Conservation (phyloP, 208 protist genomes). For the Zelonia costaricensis region DNA sequence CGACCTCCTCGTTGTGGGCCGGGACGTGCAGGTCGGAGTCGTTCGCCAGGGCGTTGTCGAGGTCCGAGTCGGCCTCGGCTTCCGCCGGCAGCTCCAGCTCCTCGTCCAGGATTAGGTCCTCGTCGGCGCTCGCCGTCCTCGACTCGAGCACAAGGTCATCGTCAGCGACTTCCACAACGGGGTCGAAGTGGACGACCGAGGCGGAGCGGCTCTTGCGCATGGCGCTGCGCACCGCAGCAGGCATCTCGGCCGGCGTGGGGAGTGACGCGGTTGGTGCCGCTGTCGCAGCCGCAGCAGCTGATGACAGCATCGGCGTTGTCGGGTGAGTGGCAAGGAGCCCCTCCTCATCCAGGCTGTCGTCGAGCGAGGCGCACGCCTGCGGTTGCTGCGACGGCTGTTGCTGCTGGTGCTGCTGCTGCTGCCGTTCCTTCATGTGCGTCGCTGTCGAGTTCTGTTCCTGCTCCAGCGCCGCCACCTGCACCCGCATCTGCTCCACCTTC, state of each 20-base stretch:
- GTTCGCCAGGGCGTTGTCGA: slow-evolving; percentile 28
- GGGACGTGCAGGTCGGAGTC: slow-evolving; percentile 21
- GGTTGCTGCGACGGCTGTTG: slow-evolving; percentile 19
- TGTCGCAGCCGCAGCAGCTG: neutral
- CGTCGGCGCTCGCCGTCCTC: slow-evolving; percentile 12
- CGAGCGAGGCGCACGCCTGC: slow-evolving; percentile 9
- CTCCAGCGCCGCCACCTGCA: slow-evolving; percentile 67
- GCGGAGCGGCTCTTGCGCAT: slow-evolving; percentile 13
- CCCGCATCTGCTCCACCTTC: slow-evolving; percentile 52
- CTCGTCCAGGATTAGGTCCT: slow-evolving; percentile 12
- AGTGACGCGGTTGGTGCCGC: no score
- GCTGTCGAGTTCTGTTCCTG: slow-evolving; percentile 45
- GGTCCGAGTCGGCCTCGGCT: slow-evolving; percentile 35
- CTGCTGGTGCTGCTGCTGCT: slow-evolving; percentile 17
- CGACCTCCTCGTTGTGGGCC: slow-evolving; percentile 13
- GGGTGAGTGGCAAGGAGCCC: neutral
- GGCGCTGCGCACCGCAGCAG: slow-evolving; percentile 12
- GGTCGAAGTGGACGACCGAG: slow-evolving; percentile 3
- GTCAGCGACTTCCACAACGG: slow-evolving; percentile 5
- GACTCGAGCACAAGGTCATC: slow-evolving; percentile 12
- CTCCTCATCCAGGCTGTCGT: neutral
- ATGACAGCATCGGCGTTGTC: no score
- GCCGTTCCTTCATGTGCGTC: slow-evolving; percentile 26
- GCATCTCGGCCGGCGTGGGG: slow-evolving; percentile 15
- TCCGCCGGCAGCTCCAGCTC: slow-evolving; percentile 18